These are phyloP conservation scores for Rhynchosporium secalis DNA, from an alignment of 2,329 filamentous ascomycete genomes.

Conservation along the genomic window DNA sequence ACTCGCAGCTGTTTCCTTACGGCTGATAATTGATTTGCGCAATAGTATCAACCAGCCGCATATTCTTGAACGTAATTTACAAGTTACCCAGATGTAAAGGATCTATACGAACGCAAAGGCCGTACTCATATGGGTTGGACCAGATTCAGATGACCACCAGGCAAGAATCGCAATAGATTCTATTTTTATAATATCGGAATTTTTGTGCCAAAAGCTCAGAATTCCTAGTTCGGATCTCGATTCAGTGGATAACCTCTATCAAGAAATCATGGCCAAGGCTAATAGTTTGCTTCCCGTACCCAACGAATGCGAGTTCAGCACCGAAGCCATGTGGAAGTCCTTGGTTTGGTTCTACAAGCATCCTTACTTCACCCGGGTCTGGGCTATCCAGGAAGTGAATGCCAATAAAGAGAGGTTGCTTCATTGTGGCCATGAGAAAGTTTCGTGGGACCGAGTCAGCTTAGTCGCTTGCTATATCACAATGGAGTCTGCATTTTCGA, in stretches of 20 bases:
- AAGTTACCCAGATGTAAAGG: constrained; percentile 36
- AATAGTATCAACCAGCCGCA: constrained; percentile 35
- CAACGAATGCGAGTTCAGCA: constrained; percentile 31
- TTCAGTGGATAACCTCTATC: constrained; percentile 21
- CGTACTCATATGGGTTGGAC: constrained; percentile 37
- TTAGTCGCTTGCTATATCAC: constrained; percentile 36
- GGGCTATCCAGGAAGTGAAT: constrained; percentile 34
- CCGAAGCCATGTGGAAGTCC: constrained; percentile 30
- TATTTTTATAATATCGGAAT: constrained; percentile 20
- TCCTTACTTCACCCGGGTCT: constrained; percentile 32
- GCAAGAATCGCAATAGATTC: constrained; percentile 16
- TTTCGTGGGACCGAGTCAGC: constrained; percentile 34
- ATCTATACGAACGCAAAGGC: constrained; percentile 35
- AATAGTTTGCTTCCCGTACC: constrained; percentile 27
- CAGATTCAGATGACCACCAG: constrained; percentile 17
- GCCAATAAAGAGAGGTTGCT: constrained; percentile 29
- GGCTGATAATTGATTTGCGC: constrained; percentile 9
- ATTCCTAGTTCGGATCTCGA: constrained; percentile 18
- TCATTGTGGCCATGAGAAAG: constrained; percentile 30
- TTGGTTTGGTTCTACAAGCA: constrained; percentile 33
- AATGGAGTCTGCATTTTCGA: constrained; percentile 35
- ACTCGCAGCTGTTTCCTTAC: background rate
- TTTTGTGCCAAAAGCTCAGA: constrained; percentile 19
- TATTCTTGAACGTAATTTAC: constrained; percentile 31
- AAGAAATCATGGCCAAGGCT: constrained; percentile 28